Evolutionary conservation across 176 grass and related monocot genomes (phyloP).

Genomic region (Musa beccarii): DNA sequence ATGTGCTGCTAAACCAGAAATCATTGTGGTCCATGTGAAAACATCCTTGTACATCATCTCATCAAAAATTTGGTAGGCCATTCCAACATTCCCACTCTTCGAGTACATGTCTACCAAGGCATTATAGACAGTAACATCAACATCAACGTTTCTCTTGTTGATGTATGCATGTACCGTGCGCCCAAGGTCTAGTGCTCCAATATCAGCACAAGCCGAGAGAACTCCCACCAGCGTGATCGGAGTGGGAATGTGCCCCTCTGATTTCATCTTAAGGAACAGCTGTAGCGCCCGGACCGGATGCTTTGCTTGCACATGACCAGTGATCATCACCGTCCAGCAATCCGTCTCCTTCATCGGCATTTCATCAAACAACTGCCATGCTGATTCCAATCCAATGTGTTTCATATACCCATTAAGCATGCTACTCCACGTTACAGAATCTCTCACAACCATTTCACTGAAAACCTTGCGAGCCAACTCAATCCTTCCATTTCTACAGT

Average conservation of each 20-base stretch:
- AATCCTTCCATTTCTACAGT: conserved; percentile 31
- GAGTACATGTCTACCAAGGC: conserved; percentile 69
- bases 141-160: conserved; percentile 27
- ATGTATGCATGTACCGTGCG: conserved; percentile 40
- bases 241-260: conserved; percentile 35
- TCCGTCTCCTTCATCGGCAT: conserved; percentile 29
- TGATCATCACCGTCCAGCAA: conserved; percentile 52
- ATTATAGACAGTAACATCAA: conserved; percentile 39
- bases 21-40: conserved; percentile 68
- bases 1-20: conserved; percentile 50
- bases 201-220: conserved; percentile 52
- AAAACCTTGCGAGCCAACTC: conserved; percentile 23
- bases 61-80: conserved; percentile 35
- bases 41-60: conserved; percentile 38
- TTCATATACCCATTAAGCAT: conserved; percentile 47
- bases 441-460: conserved; percentile 26
- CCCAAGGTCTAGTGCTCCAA: conserved; percentile 51
- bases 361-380: conserved; percentile 31
- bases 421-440: conserved; percentile 48
- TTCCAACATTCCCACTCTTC: conserved; percentile 45
- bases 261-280: conserved; percentile 44
- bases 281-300: conserved; percentile 40
- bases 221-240: conserved; percentile 42
- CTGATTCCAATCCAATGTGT: conserved; percentile 26
- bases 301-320: conserved; percentile 45